A percentile compares a stretch with the other conserved stretches of the same genome.
These are phyloP conservation scores for Patellaria atrata DNA, from an alignment of 495 filamentous ascomycete species.

Conservation along the genomic window DNA sequence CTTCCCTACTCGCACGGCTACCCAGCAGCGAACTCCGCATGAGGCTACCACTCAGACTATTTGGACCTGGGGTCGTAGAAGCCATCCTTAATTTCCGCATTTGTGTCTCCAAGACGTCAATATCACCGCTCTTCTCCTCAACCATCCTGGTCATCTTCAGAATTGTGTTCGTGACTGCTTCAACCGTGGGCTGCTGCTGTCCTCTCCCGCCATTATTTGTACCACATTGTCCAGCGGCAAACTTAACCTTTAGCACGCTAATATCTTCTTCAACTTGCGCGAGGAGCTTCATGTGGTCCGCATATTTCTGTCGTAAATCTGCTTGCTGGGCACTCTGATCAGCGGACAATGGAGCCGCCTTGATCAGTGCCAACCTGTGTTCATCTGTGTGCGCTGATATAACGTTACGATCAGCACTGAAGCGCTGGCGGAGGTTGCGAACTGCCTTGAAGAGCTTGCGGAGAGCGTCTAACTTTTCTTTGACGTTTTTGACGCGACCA, in stretches of 20 bases:
- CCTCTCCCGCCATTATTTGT: slow-evolving; percentile 22
- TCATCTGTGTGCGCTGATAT: slow-evolving; percentile 49
- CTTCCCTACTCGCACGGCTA: slow-evolving; percentile 27
- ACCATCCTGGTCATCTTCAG: slow-evolving; percentile 83
- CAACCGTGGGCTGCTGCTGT: slow-evolving; percentile 62
- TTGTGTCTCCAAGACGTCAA: slow-evolving; percentile 77
- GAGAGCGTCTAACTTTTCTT: slow-evolving; percentile 46
- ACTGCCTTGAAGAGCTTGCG: slow-evolving; percentile 49
- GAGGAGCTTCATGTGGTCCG: slow-evolving; percentile 53
- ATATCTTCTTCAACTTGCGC: slow-evolving; percentile 67
- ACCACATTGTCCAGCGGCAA: slow-evolving; percentile 46
- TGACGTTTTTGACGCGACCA: slow-evolving; percentile 47
- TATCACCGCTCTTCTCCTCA: slow-evolving; percentile 71
- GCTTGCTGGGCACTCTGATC: slow-evolving; percentile 72
- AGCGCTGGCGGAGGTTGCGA: slow-evolving; percentile 50
- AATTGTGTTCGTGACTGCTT: slow-evolving; percentile 83
- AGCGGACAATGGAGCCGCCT: slow-evolving; percentile 58
- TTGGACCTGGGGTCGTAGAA: background rate
- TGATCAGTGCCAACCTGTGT: slow-evolving; percentile 40
- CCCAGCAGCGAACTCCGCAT: slow-evolving; percentile 1
- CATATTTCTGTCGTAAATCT: slow-evolving; percentile 59
- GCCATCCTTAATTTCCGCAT: slow-evolving; percentile 49
- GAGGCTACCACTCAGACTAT: slow-evolving; percentile 6
- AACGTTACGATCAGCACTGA: slow-evolving; percentile 57
- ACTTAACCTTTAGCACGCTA: slow-evolving; percentile 64